phyloP scores from a whole-genome alignment of 75 land plant genomes.

The Chamaecyparis obtusa region DNA sequence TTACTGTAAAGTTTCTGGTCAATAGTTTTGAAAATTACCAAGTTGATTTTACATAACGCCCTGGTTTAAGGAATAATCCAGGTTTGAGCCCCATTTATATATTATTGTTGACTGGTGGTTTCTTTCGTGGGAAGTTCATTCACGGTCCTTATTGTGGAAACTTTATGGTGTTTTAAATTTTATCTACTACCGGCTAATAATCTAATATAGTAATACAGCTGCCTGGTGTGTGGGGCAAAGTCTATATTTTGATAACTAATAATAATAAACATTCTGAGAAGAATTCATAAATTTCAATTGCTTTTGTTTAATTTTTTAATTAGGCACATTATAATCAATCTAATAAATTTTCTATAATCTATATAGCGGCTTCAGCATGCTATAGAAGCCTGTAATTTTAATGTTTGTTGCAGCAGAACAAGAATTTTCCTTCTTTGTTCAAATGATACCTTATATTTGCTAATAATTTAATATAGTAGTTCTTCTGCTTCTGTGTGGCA shows the following conservation, averaged over 20 bases:
- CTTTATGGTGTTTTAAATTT: not conserved
- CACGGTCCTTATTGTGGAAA: not conserved
- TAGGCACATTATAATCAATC: too few relatives aligned
- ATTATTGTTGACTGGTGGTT: not conserved
- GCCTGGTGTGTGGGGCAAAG: too few relatives aligned
- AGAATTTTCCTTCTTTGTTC: not conserved
- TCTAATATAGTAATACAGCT: not conserved
- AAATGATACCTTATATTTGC: not conserved
- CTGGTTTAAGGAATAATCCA: not conserved
- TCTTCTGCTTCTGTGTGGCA: not conserved
- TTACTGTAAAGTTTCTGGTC: not conserved
- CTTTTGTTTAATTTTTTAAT: too few relatives aligned
- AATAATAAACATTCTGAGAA: too few relatives aligned
- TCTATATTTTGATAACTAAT: too few relatives aligned
- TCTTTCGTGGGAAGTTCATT: not conserved
- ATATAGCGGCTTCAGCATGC: too few relatives aligned
- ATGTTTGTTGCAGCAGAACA: too few relatives aligned
- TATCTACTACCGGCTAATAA: not conserved
- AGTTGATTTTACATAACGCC: not conserved
- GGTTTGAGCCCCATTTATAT: conserved; percentile 1
- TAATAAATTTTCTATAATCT: too few relatives aligned
- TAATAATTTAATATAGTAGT: not conserved
- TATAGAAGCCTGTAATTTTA: too few relatives aligned
- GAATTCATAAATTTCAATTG: too few relatives aligned
- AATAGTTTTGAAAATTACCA: not conserved